A percentile compares a stretch with the other conserved stretches of the same genome.
phyloP scores from a whole-genome alignment of 768 basidiomycete species.

The Auricularia auricula-judae region DNA sequence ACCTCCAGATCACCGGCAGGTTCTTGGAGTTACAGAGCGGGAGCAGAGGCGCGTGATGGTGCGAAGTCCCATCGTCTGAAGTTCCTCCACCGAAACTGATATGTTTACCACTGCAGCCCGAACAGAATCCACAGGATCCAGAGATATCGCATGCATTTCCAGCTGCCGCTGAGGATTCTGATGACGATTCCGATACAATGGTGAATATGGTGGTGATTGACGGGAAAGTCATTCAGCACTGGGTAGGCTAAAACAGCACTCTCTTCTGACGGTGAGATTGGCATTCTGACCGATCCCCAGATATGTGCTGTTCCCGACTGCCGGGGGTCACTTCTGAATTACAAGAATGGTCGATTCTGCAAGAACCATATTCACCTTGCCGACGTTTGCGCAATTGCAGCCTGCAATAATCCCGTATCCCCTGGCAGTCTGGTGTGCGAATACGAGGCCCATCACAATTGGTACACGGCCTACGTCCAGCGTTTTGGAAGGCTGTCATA shows the following conservation, averaged over 20 bases:
- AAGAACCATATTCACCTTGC: not conserved
- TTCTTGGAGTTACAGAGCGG: too few relatives aligned
- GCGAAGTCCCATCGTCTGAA: too few relatives aligned
- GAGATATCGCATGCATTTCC: not conserved
- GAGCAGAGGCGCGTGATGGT: too few relatives aligned
- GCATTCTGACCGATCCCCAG: not conserved
- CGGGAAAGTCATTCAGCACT: not conserved
- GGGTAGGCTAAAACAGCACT: not conserved
- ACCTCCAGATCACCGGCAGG: too few relatives aligned
- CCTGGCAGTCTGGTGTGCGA: not conserved
- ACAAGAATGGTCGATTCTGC: not conserved
- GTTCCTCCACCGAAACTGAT: too few relatives aligned
- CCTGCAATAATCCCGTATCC: not conserved
- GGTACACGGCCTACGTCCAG: not conserved
- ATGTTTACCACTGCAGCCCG: too few relatives aligned
- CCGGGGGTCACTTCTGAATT: not conserved
- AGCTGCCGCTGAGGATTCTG: not conserved
- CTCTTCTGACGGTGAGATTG: not conserved
- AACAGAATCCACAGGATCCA: too few relatives aligned
- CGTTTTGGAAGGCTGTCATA: not conserved
- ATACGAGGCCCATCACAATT: not conserved
- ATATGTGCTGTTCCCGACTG: not conserved
- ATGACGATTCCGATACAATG: not conserved
- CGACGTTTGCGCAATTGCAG: not conserved
- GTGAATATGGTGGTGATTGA: not conserved